Base-by-base conservation (phyloP, 805 yeast species). In the Clavispora fructus region DNA sequence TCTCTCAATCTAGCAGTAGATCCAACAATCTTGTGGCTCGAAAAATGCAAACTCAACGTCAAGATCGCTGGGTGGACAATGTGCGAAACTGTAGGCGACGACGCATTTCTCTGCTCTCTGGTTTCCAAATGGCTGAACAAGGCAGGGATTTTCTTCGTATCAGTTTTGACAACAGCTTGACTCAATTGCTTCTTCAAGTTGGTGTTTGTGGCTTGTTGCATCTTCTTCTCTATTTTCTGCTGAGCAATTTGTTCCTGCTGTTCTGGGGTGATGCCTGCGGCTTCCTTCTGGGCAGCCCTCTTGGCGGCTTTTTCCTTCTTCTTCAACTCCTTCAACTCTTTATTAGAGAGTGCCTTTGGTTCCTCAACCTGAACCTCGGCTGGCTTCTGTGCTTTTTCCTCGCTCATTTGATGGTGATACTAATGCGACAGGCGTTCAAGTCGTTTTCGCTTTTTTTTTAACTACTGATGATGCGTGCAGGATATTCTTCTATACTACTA, bases 291-390 rank as follows among this genome's bases (percentile, higher is more conserved):
- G 2, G 96, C 96, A 2, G 96, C 94, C 62, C 98, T 77, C 63
- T 88, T 87, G 35, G 94, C 95, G 12, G 94, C 94, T 68, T 92
- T 91, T 59, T 90, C 96, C 57, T 80, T 80, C 72, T 90, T 91
- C 63, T 89, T 87, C 63, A 83, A 70, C 57, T 88, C 97, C 63
- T 91, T 91, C 51, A 88, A 73, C 64, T 91, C 95, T 57, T 89
- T 90, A 54, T 87, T 87, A 9, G 87, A 67, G 39, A 84, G 72
- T 38, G 46, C 40, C 13, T 50, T 54, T 13, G 45, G 43, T 12
- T 48, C 52, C 10, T 30, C 51, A 1, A 40, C 29, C 14, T 42
- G 28, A 7, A 40, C 51, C 23, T 45, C 45, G 17, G 40, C 45
- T 1, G 41, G 27, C 28, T 40, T 45, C 11, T 29, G 39, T 27